These are phyloP conservation scores for Tolypocladium ovalisporum DNA, from an alignment of 2,329 filamentous ascomycete genomes.

Conservation along the genomic window DNA sequence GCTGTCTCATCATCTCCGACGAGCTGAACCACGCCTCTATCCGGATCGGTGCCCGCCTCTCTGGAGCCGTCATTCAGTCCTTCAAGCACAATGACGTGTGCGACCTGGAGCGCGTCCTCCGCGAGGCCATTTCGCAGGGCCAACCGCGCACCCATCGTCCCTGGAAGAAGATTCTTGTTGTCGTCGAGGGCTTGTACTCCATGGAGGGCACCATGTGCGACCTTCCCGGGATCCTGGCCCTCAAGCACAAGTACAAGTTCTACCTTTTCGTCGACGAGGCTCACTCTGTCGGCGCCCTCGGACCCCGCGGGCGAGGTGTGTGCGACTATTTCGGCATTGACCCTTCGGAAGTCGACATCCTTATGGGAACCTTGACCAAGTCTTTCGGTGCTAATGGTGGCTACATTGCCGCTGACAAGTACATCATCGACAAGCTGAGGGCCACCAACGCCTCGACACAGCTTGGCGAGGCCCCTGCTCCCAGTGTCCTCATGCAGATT, in stretches of 20 bases:
- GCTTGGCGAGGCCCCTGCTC: constrained; percentile 78
- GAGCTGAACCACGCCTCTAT: constrained; percentile 98
- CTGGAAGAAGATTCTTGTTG: constrained; percentile 98
- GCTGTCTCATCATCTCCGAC: constrained; percentile 89
- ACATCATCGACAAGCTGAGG: constrained; percentile 85
- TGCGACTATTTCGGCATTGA: constrained; percentile 96
- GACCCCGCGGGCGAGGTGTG: constrained; percentile 78
- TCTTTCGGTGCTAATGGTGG: constrained; percentile 97
- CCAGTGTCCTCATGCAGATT: constrained; percentile 86
- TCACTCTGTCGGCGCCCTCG: constrained; percentile 88
- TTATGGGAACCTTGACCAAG: constrained; percentile 98
- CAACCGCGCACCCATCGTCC: constrained; percentile 96
- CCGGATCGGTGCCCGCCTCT: constrained; percentile 85
- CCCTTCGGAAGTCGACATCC: constrained; percentile 76
- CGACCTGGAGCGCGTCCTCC: constrained; percentile 73
- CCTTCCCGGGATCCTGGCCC: constrained; percentile 72
- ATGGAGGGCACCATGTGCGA: constrained; percentile 99
- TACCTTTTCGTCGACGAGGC: constrained; percentile 92
- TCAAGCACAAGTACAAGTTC: constrained; percentile 97
- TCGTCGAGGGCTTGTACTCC: constrained; percentile 93
- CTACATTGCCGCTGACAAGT: constrained; percentile 82
- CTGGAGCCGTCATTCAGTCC: constrained; percentile 86
- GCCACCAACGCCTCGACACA: constrained; percentile 77
- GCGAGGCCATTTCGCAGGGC: constrained; percentile 89
- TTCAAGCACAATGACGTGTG: constrained; percentile 98